These are phyloP conservation scores for Hymenoscyphus occultus DNA, from an alignment of 2,329 filamentous ascomycete species.

Conservation along the genomic window DNA sequence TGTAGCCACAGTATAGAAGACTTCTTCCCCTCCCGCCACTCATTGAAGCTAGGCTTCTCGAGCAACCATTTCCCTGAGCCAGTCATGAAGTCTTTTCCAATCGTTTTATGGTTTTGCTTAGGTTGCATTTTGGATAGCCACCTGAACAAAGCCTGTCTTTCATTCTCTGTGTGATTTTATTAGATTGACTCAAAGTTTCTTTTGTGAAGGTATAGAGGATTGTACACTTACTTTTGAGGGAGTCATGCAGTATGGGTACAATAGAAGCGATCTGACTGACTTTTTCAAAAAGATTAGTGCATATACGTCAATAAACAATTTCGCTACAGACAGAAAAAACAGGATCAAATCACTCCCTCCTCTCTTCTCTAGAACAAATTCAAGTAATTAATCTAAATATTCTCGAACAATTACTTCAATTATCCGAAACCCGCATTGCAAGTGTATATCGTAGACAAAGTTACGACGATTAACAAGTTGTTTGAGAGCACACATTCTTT, in stretches of 20 bases:
- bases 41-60: constrained; percentile 24
- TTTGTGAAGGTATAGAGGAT: background rate
- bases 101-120: constrained; percentile 11
- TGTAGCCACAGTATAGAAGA: constrained; percentile 39
- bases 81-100: constrained; percentile 19
- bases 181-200: background rate
- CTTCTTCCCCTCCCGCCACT: constrained; percentile 33
- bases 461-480: background rate
- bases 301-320: too few species aligned
- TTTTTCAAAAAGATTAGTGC: background rate
- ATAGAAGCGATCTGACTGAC: background rate
- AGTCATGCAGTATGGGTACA: background rate
- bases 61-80: constrained; percentile 30
- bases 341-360: too few species aligned
- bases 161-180: background rate
- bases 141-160: constrained; percentile 7
- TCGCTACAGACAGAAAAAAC: too few species aligned
- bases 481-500: too few species aligned
- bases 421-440: too few species aligned
- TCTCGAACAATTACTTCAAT: too few species aligned
- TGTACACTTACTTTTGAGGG: background rate
- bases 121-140: constrained; percentile 15
- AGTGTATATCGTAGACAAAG: background rate
- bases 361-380: too few species aligned
- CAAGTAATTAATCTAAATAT: too few species aligned